These are phyloP conservation scores for Alloteropsis semialata DNA, from an alignment of 176 grass and related monocot species.

Conservation along the genomic window DNA sequence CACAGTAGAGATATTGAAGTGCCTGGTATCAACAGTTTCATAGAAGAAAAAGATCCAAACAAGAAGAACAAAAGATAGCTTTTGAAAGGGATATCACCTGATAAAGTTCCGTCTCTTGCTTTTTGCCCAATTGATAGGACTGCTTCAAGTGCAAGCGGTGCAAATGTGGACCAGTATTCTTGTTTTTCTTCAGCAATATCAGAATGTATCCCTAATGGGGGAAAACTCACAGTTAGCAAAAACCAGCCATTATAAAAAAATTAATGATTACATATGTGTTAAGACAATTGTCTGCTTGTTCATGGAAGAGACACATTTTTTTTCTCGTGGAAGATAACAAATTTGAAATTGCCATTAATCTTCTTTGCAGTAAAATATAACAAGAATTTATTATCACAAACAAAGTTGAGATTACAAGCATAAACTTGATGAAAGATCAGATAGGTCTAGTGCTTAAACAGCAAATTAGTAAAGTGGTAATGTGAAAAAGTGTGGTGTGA, in stretches of 20 bases:
- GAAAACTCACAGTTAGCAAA: constrained; percentile 10
- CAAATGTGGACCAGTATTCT: constrained; percentile 81
- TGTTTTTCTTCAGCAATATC: constrained; percentile 86
- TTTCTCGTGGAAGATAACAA: constrained; percentile 2
- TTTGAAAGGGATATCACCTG: constrained; percentile 53
- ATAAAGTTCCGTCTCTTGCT: constrained; percentile 65
- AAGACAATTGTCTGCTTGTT: background rate
- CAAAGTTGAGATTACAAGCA: background rate
- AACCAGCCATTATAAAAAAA: constrained; percentile 10
- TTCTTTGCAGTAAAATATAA: no score
- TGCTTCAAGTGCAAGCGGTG: constrained; percentile 75
- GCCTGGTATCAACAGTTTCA: constrained; percentile 11
- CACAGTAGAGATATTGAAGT: background rate
- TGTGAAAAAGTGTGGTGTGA: background rate
- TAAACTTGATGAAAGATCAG: background rate
- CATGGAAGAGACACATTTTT: background rate
- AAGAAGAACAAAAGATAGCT: constrained; percentile 17
- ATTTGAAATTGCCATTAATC: background rate
- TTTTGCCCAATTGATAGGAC: constrained; percentile 87
- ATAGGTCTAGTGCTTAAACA: background rate
- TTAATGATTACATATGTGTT: background rate
- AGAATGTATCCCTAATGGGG: constrained; percentile 69
- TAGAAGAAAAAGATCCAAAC: constrained; percentile 9
- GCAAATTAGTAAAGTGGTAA: constrained; percentile 4
- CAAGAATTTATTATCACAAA: no score